These are phyloP conservation scores for Sindora glabra DNA, from an alignment of 306 rosid genomes.

Conservation along the genomic window DNA sequence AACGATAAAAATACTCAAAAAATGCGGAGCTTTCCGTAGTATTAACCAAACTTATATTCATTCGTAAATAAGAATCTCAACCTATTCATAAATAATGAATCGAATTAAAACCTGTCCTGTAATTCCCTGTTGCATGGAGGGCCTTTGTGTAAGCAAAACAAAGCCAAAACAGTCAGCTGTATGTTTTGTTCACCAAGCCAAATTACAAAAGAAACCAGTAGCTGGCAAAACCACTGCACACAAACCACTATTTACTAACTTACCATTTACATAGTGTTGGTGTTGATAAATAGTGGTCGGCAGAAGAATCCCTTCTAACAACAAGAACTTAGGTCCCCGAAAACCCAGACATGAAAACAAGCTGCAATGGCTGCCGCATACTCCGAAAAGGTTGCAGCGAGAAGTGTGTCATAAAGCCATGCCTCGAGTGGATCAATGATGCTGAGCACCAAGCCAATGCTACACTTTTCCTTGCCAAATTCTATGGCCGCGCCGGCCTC, in stretches of 20 bases:
- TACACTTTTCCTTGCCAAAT: slow-evolving; percentile 75
- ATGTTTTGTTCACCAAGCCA: neutral
- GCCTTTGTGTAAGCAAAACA: neutral
- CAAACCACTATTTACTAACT: neutral
- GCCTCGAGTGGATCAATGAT: slow-evolving; percentile 55
- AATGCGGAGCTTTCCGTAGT: too few species aligned
- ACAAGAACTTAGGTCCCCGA: too few species aligned
- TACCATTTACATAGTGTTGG: neutral
- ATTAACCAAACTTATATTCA: too few species aligned
- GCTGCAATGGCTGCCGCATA: slow-evolving; percentile 77
- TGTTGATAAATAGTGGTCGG: slow-evolving; percentile 11
- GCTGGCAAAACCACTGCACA: neutral
- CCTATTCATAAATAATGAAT: too few species aligned
- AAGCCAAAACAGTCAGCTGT: neutral
- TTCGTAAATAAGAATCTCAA: too few species aligned
- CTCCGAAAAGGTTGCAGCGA: slow-evolving; percentile 66
- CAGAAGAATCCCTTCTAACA: too few species aligned
- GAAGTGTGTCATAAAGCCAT: slow-evolving; percentile 42
- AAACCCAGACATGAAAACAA: slow-evolving; percentile 24
- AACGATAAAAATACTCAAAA: too few species aligned
- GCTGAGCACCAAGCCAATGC: slow-evolving; percentile 65
- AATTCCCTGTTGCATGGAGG: slow-evolving; percentile 1
- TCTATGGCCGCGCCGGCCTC: slow-evolving; percentile 66
- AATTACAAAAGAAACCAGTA: neutral
- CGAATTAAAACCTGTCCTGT: too few species aligned